Percentiles rank a stretch among this genome's conserved stretches.
phyloP scores from a whole-genome alignment of 2,329 filamentous ascomycete species.

The Alternaria incomplexa region DNA sequence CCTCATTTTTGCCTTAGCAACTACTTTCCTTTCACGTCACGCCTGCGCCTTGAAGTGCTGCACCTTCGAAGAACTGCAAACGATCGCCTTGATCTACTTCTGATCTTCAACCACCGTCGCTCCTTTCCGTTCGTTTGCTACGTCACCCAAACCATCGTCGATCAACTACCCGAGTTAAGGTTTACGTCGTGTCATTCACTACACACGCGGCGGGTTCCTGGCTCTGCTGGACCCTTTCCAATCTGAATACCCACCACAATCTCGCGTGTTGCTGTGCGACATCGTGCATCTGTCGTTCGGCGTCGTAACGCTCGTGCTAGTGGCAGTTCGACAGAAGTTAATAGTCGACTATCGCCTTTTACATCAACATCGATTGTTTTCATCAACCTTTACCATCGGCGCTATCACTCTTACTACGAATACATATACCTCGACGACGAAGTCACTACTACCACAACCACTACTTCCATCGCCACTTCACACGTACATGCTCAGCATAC shows the following conservation, averaged over 20 bases:
- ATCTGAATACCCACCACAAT: slow-evolving; percentile 21
- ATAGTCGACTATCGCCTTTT: not conserved
- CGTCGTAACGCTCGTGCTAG: not conserved
- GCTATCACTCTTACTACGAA: not conserved
- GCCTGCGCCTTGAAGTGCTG: slow-evolving; percentile 30
- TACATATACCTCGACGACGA: not conserved
- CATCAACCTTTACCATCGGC: not conserved
- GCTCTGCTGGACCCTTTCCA: slow-evolving; percentile 1
- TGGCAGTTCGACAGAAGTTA: not conserved
- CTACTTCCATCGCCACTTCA: not conserved
- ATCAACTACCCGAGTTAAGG: not conserved
- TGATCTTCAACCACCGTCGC: slow-evolving; percentile 11
- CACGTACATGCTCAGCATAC: not conserved
- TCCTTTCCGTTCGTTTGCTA: slow-evolving; percentile 11
- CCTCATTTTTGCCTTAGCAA: not conserved
- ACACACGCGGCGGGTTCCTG: slow-evolving; percentile 4
- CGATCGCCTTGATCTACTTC: not conserved
- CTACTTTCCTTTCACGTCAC: slow-evolving; percentile 1
- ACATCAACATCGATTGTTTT: not conserved
- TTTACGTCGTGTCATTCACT: not conserved
- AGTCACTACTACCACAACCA: not conserved
- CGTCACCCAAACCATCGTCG: not conserved
- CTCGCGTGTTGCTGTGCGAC: slow-evolving; percentile 22
- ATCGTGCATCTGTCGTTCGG: not conserved
- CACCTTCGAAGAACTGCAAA: not conserved